phyloP scores from a whole-genome alignment of 495 filamentous ascomycete genomes.

The Staphylotrichum longicolle region DNA sequence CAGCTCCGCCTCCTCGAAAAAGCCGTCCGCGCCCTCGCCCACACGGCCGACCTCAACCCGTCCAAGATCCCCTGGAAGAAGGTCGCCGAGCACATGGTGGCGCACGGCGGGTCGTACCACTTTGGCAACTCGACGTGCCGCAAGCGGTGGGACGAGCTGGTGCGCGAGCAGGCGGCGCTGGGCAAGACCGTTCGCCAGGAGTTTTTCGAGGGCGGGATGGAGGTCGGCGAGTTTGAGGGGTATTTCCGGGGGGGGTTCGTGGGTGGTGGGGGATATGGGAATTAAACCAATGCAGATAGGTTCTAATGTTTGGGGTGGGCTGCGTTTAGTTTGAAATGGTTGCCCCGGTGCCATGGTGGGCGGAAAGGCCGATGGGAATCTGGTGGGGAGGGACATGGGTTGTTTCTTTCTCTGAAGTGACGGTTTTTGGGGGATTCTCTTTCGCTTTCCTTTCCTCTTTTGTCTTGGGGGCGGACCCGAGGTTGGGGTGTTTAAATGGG shows the following conservation, averaged over 20 bases:
- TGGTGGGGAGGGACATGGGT: too few species aligned
- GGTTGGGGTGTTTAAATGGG: too few species aligned
- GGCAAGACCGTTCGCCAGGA: constrained; percentile 16
- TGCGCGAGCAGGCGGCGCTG: constrained; percentile 21
- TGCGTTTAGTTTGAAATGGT: too few species aligned
- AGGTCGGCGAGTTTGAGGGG: background rate
- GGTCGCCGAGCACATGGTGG: constrained; percentile 68
- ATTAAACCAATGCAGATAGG: too few species aligned
- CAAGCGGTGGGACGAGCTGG: constrained; percentile 69
- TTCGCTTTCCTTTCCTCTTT: too few species aligned
- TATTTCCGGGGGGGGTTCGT: background rate
- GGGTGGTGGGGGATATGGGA: too few species aligned
- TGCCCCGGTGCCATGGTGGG: too few species aligned
- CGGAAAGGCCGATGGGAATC: too few species aligned
- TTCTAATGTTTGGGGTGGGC: too few species aligned
- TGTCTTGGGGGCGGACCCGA: too few species aligned
- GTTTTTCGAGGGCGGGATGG: constrained; percentile 20
- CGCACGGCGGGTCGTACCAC: constrained; percentile 71
- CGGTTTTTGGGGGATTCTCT: too few species aligned
- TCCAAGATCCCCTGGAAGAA: constrained; percentile 78
- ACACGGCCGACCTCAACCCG: constrained; percentile 19
- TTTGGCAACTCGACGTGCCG: constrained; percentile 88
- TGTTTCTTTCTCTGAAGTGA: too few species aligned
- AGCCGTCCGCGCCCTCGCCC: constrained; percentile 45
- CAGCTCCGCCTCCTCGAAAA: constrained; percentile 51